phyloP scores from a whole-genome alignment of 2,329 filamentous ascomycete species.

The Alternaria triticina region DNA sequence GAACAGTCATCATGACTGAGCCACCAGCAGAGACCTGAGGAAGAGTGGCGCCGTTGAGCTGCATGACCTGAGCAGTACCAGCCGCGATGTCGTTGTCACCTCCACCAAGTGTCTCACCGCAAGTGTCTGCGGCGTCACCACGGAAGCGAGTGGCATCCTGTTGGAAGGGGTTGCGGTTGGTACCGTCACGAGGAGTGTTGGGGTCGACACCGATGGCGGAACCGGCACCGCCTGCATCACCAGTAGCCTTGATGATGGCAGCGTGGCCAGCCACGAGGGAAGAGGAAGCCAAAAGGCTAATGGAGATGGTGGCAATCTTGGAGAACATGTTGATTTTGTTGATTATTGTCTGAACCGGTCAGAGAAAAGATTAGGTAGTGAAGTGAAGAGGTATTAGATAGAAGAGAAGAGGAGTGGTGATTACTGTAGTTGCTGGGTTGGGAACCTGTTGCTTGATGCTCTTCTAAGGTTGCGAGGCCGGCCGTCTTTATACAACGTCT shows the following conservation, averaged over 20 bases:
- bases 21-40: conserved; percentile 67
- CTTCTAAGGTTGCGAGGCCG: conserved; percentile 24
- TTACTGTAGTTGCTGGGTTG: conserved; percentile 44
- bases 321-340: conserved; percentile 49
- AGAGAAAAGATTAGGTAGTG: conserved; percentile 36
- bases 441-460: conserved; percentile 44
- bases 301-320: conserved; percentile 46
- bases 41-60: conserved; percentile 61
- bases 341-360: conserved; percentile 46
- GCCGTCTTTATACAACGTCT: conserved; percentile 36
- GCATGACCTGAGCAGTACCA: conserved; percentile 65
- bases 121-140: conserved; percentile 58
- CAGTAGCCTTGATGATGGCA: conserved; percentile 65
- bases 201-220: conserved; percentile 61
- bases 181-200: conserved; percentile 67
- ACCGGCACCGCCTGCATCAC: conserved; percentile 62
- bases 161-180: conserved; percentile 66
- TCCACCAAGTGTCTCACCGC: conserved; percentile 64
- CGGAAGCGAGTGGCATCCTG: conserved; percentile 69
- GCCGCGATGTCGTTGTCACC: conserved; percentile 64
- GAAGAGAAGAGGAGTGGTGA: conserved; percentile 40
- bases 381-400: conserved; percentile 30
- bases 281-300: conserved; percentile 61
- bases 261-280: conserved; percentile 66
- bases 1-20: conserved; percentile 63